A percentile compares a stretch with the other conserved stretches of the same genome.
Conservation (phyloP, 2,329 filamentous ascomycete species). For the Trichophyton mentagrophytes region DNA sequence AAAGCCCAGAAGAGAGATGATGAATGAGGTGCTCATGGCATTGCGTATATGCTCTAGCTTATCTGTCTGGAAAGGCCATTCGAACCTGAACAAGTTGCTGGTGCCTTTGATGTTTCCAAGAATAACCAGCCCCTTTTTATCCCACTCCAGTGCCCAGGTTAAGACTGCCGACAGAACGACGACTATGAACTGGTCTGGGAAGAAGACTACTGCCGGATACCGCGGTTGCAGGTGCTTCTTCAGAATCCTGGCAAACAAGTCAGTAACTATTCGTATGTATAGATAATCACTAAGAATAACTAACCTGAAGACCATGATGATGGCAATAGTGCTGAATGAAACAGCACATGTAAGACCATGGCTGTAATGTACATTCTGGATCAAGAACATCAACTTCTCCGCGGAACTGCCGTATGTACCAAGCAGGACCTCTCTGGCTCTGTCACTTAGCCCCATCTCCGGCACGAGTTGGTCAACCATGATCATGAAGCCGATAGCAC, state of each 20-base stretch:
- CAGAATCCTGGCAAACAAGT: constrained; percentile 47
- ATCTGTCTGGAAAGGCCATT: constrained; percentile 67
- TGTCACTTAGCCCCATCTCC: constrained; percentile 61
- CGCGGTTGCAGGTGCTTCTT: constrained; percentile 70
- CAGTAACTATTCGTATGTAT: neutral
- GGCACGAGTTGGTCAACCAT: constrained; percentile 89
- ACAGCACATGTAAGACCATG: constrained; percentile 67
- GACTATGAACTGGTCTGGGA: constrained; percentile 83
- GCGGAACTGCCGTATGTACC: constrained; percentile 74
- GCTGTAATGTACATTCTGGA: constrained; percentile 50
- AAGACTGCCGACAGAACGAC: constrained; percentile 75
- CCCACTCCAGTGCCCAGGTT: constrained; percentile 65
- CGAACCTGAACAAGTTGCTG: constrained; percentile 65
- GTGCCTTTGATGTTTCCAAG: constrained; percentile 68
- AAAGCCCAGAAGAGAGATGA: constrained; percentile 92
- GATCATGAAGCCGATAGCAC: constrained; percentile 91
- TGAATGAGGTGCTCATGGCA: constrained; percentile 78
- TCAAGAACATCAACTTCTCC: constrained; percentile 71
- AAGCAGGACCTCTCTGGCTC: constrained; percentile 49
- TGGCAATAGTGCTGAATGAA: constrained; percentile 63
- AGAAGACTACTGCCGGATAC: constrained; percentile 68
- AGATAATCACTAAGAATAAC: constrained; percentile 17
- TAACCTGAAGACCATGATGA: constrained; percentile 84
- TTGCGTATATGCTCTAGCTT: constrained; percentile 74
- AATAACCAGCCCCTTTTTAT: constrained; percentile 65